These are phyloP conservation scores for Urtica urens DNA, from an alignment of 306 rosid species.

Conservation along the genomic window DNA sequence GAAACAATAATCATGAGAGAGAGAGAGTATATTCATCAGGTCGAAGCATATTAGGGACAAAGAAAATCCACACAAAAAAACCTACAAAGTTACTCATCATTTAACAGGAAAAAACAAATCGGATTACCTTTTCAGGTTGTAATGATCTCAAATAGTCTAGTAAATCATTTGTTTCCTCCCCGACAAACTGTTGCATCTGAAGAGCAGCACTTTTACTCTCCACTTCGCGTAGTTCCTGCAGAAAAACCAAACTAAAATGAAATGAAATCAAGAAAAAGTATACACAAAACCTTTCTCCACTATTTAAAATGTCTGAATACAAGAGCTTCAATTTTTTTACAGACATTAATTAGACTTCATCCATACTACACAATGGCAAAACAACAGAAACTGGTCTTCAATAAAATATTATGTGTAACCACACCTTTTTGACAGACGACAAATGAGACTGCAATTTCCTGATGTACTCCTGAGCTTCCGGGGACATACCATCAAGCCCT, in stretches of 20 bases:
- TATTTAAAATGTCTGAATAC: too few species aligned
- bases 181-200: conserved; percentile 93
- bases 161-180: conserved; percentile 88
- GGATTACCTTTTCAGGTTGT: conserved; percentile 73
- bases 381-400: not conserved
- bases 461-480: conserved; percentile 68
- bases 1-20: conserved; percentile 8
- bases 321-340: too few species aligned
- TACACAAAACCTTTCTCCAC: too few species aligned
- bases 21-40: conserved; percentile 3
- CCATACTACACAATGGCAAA: too few species aligned
- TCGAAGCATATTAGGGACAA: not conserved
- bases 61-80: not conserved
- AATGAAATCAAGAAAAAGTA: conserved; percentile 6
- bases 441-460: conserved; percentile 55
- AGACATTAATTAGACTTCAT: too few species aligned
- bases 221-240: conserved; percentile 70
- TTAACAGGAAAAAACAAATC: not conserved
- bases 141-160: conserved; percentile 90
- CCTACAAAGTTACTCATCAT: not conserved
- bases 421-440: conserved; percentile 74
- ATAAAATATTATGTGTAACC: conserved; percentile 1
- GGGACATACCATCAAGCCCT: conserved; percentile 61
- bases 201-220: conserved; percentile 90
- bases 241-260: conserved; percentile 17